Base-by-base conservation (phyloP, 2,329 filamentous ascomycete species). In the Neophaeococcomyces aloes region DNA sequence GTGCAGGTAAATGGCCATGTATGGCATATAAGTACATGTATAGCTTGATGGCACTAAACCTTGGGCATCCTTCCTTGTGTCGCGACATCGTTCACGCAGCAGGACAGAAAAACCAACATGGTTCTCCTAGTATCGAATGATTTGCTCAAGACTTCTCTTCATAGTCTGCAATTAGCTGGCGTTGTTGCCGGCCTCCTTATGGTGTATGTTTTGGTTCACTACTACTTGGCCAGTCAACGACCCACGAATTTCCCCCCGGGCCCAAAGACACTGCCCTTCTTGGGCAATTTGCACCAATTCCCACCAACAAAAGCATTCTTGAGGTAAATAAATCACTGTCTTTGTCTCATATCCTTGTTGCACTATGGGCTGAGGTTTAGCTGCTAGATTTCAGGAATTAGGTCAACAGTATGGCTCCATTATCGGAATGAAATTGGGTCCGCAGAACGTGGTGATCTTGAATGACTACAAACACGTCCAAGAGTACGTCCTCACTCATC, bases 221-320 rank as follows among this genome's bases (percentile, higher is more conserved):
- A 42, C 32, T 37, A 42, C 31, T 13, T 34, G 44, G 34, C 45
- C 23, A 38, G 35, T 46, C 32, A 42, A 30, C 45, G 49, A 15
- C 49, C 49, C 36, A 43, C 40, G 27, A 42, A 42, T 29, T 45
- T 49, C 31, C 49, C 50, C n/a, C 48, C 50, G 14, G 50, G 50
- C 2, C 50, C 50, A n/a, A 44, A 48, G 8, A 48, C 44, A 5
- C 13, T 51, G 6, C 50, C 48, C 10, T 31, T 53, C 21, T 14
- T 53, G 8, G 50, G 50, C 11, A 53, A 53, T 31, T 38, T 53
- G 8, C 46, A 46, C 29, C 50, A 53, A 36, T 29, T 53, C 7
- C 50, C 48, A 29, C 25, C 27, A 21, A 46, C 21, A 30, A 45
- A 46, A 25, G 18, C 38, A 21, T 45, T 40, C 19, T 11, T 45